These are phyloP conservation scores for Bruguiera parviflora DNA, from an alignment of 345 rosid species.

Conservation along the genomic window DNA sequence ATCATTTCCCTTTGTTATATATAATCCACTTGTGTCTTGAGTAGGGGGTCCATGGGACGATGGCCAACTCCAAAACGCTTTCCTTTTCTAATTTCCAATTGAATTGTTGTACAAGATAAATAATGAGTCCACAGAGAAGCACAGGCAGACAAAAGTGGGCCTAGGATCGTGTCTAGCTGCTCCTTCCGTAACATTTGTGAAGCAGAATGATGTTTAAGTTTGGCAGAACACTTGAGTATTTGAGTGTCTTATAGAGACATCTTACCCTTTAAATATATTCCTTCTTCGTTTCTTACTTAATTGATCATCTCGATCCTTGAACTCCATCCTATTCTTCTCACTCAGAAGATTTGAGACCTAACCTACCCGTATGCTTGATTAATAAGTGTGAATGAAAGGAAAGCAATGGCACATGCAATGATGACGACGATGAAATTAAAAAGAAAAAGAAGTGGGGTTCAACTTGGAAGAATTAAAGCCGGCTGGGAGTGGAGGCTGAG, in stretches of 20 bases:
- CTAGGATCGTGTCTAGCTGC: neutral
- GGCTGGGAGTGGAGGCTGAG: too few relatives aligned
- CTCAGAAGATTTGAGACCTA: neutral
- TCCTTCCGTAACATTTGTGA: neutral
- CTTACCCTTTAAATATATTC: conserved; percentile 5
- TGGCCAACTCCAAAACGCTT: too few relatives aligned
- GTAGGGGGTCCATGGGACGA: conserved; percentile 12
- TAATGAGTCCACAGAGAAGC: conserved; percentile 6
- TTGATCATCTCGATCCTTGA: neutral
- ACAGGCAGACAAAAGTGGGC: conserved; percentile 1
- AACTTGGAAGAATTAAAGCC: too few relatives aligned
- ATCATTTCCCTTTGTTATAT: neutral
- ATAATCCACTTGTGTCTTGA: neutral
- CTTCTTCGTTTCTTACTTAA: neutral
- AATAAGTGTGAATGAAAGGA: neutral
- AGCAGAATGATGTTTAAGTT: conserved; percentile 15
- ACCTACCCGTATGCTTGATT: neutral
- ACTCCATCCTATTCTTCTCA: neutral
- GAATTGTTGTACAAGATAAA: conserved; percentile 27
- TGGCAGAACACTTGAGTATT: neutral
- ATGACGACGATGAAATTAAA: neutral
- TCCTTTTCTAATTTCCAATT: neutral
- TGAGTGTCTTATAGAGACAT: conserved; percentile 4
- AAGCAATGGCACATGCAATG: conserved; percentile 1
- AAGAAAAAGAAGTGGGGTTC: too few relatives aligned